These are phyloP conservation scores for Bjerkandera adusta DNA, from an alignment of 1,284 basidiomycete species.

Conservation along the genomic window DNA sequence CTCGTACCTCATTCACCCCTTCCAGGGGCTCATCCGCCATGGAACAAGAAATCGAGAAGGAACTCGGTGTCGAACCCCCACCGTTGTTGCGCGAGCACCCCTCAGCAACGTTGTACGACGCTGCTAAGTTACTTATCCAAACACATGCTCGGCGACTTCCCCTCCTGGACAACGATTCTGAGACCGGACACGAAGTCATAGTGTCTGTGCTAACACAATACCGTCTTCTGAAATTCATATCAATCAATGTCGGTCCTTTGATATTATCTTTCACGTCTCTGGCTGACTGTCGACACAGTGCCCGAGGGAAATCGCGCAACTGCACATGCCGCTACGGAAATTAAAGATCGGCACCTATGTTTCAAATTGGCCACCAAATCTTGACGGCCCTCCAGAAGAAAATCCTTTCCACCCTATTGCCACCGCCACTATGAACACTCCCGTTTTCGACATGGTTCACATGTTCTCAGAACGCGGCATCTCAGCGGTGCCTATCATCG, in stretches of 20 bases:
- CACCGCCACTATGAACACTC: constrained; percentile 88
- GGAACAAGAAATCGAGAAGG: constrained; percentile 85
- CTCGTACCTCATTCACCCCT: constrained; percentile 15
- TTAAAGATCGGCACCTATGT: constrained; percentile 96
- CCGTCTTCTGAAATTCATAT: constrained; percentile 96
- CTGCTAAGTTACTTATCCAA: constrained; percentile 87
- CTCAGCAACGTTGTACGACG: constrained; percentile 85
- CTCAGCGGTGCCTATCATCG: constrained; percentile 95
- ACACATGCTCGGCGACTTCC: constrained; percentile 96
- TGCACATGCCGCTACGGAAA: constrained; percentile 80
- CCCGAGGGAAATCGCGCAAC: constrained; percentile 70
- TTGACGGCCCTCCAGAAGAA: constrained; percentile 40
- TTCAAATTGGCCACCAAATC: constrained; percentile 39
- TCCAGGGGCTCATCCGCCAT: constrained; percentile 20
- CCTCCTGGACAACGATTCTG: constrained; percentile 90
- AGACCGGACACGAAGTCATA: constrained; percentile 94
- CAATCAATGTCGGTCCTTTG: constrained; percentile 82
- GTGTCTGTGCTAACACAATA: constrained; percentile 98
- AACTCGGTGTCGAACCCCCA: constrained; percentile 89
- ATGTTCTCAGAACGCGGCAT: constrained; percentile 97
- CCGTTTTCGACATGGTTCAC: constrained; percentile 97
- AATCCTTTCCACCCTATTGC: constrained; percentile 89
- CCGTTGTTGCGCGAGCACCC: constrained; percentile 92
- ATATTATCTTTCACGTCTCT: constrained; percentile 9
- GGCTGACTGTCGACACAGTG: constrained; percentile 41